Evolutionary conservation across 768 basidiomycete species (phyloP).

Genomic region (Sporobolomyces phaffii): DNA sequence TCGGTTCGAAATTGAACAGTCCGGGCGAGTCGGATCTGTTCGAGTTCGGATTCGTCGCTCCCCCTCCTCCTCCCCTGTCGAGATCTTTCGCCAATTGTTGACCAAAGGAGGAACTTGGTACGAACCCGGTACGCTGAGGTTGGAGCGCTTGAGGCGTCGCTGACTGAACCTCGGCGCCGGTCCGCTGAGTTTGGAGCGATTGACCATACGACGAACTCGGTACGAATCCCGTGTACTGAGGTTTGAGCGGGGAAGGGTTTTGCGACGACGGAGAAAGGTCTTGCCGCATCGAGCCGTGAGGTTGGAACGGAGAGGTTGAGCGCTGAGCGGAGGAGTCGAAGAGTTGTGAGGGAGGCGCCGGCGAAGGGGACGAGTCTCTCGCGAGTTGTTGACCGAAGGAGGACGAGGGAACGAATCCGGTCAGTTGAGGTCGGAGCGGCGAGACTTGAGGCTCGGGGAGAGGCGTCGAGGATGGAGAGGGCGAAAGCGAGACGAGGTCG

Average conservation of each 20-base stretch:
- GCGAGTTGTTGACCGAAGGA: conserved; percentile 30
- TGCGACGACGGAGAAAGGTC: background rate
- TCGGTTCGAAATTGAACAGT: background rate
- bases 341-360: background rate
- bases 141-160: background rate
- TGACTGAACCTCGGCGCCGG: background rate
- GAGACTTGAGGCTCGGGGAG: conserved; percentile 24
- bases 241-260: background rate
- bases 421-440: conserved; percentile 39
- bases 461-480: conserved; percentile 10
- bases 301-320: conserved; percentile 1
- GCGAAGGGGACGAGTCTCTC: background rate
- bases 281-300: background rate
- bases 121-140: conserved; percentile 22
- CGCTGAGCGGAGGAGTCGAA: background rate
- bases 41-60: no score
- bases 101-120: conserved; percentile 8
- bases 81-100: conserved; percentile 7
- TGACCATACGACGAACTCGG: conserved; percentile 16
- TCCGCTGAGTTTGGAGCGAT: background rate
- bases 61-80: background rate
- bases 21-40: background rate
- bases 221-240: conserved; percentile 19
- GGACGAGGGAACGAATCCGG: conserved; percentile 32
- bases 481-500: conserved; percentile 16